Base-by-base conservation (phyloP, 768 basidiomycete species). In the Chalciporus piperatus region DNA sequence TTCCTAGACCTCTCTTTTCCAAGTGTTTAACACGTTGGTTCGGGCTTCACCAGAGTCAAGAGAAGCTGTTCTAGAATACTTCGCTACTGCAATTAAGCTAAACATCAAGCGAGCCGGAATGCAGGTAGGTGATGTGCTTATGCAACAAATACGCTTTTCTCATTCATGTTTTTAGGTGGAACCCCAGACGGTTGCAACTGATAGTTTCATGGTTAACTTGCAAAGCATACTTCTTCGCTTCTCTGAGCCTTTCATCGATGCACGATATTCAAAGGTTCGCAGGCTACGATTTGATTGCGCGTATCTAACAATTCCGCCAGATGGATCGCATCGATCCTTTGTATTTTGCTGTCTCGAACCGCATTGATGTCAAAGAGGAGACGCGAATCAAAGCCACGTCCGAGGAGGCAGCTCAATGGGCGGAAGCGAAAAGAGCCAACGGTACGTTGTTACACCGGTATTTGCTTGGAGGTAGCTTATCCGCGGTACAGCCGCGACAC, bases 181-280 rank as follows among this genome's bases (percentile, higher is more conserved):
- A 51, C 81, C 84, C 1, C 79, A 81, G 10, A 92, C 90, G 0
- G 94, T 98, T 11, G 83, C 94, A 1, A 84, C 84, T 1, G 96
- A 99, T 64, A 85, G 89, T 50, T 98, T 93, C 67, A 89, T 99
- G 87, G 78, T 90, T 52, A 98, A 98, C 59, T 62, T 95, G 28
- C 89, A 95, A 59, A 77, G 77, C n/a, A 72, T 97, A 13, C 70
- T 98, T 20, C 76, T 93, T 42, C 81, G 84, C 13, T 88, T 99
- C 61, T 87, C 92, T 25, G 92, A 95, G 58, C 96, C 96, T 0
- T 96, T 98, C 62, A 92, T 98, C 78, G 96, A 98, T 66, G 84
- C 89, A 1, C 82, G 78, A 48, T 98, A 87, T 59, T 82, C 86
- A 39, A 98, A 97, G 80, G 94, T 89, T 41, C 46, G 40, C 48